Percentiles rank a stretch among this genome's conserved stretches.
Evolutionary conservation across 148 eudicot genomes (phyloP).

Genomic region (Dysphania ambrosioides): DNA sequence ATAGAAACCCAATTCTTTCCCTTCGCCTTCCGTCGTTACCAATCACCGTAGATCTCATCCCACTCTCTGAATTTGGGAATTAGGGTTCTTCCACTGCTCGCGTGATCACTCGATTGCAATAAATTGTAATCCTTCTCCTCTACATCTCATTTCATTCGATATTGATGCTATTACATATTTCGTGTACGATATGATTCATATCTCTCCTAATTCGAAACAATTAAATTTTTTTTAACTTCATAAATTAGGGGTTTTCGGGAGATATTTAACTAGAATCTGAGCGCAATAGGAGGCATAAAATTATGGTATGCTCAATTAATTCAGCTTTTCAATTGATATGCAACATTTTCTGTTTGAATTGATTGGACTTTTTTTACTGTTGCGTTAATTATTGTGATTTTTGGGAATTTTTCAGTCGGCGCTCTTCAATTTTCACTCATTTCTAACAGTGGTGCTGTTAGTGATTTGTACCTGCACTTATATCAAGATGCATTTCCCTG

Average conservation of each 20-base stretch:
- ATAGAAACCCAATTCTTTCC: background rate
- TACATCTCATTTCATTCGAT: background rate
- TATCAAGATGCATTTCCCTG: constrained; percentile 84
- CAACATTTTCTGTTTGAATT: no score
- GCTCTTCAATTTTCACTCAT: constrained; percentile 89
- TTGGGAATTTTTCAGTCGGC: constrained; percentile 63
- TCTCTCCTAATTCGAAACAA: background rate
- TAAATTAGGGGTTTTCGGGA: background rate
- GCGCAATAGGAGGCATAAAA: background rate
- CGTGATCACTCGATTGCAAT: constrained; percentile 10
- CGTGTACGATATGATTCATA: background rate
- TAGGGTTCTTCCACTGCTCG: background rate
- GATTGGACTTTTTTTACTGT: background rate
- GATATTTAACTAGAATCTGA: constrained; percentile 8
- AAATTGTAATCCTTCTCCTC: constrained; percentile 6
- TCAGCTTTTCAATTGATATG: constrained; percentile 1
- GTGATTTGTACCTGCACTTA: constrained; percentile 86
- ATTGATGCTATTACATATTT: background rate
- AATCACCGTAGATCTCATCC: constrained; percentile 8
- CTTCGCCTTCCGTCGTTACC: background rate
- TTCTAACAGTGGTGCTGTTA: constrained; percentile 76
- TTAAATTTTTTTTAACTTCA: background rate
- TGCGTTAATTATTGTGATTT: background rate
- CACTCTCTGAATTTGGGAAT: background rate
- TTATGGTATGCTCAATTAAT: constrained; percentile 21